phyloP scores from a whole-genome alignment of 1,139 yeast genomes.

The Saccharomyces hybrid region DNA sequence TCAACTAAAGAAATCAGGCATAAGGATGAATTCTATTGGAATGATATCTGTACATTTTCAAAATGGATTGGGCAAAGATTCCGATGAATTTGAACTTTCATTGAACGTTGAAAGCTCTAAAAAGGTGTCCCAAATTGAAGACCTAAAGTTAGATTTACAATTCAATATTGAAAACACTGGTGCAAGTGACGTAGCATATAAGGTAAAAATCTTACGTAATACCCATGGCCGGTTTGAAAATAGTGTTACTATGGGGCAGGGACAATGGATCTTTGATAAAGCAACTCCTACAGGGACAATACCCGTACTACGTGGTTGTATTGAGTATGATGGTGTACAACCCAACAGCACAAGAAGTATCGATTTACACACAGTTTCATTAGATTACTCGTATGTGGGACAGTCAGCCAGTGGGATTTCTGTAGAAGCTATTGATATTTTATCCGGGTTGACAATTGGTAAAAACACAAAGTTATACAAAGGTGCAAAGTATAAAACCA shows the following conservation, averaged over 20 bases:
- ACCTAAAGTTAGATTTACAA: conserved; percentile 44
- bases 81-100: conserved; percentile 70
- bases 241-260: conserved; percentile 40
- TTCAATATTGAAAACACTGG: conserved; percentile 26
- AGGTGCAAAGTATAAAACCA: conserved; percentile 77
- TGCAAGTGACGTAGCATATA: conserved; percentile 10
- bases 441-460: conserved; percentile 34
- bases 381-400: background rate
- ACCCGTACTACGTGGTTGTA: conserved; percentile 61
- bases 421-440: background rate
- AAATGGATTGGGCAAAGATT: conserved; percentile 50
- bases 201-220: conserved; percentile 21
- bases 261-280: conserved; percentile 65
- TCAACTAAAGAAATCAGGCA: conserved; percentile 3
- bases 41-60: conserved; percentile 52
- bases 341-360: background rate
- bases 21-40: conserved; percentile 37
- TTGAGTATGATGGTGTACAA: conserved; percentile 20
- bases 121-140: conserved; percentile 49
- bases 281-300: conserved; percentile 55
- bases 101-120: conserved; percentile 47
- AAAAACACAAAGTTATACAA: conserved; percentile 62
- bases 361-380: background rate
- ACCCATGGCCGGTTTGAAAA: conserved; percentile 33
- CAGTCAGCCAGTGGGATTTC: background rate